Percentiles rank a stretch among this genome's conserved stretches.
These are phyloP conservation scores for Sphaerulina vaccinii DNA, from an alignment of 2,329 filamentous ascomycete species.

Conservation along the genomic window DNA sequence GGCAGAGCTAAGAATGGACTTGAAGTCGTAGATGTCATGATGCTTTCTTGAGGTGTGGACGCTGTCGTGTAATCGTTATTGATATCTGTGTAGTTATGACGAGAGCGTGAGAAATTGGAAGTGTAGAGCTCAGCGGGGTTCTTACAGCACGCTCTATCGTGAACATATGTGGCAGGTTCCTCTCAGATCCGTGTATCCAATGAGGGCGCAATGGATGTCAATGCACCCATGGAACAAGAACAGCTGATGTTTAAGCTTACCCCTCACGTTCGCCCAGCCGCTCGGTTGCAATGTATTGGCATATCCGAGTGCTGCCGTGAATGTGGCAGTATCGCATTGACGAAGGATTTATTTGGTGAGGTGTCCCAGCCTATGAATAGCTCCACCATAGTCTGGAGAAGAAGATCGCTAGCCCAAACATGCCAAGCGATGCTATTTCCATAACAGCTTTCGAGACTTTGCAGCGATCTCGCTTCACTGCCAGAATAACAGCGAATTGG, in stretches of 20 bases:
- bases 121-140: not conserved
- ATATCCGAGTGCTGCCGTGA: not conserved
- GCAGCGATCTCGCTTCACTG: no score
- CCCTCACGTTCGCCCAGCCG: not conserved
- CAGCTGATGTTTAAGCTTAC: not conserved
- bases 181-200: not conserved
- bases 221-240: not conserved
- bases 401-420: no score
- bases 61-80: not conserved
- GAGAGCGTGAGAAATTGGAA: not conserved
- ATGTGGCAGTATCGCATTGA: not conserved
- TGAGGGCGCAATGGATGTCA: not conserved
- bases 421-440: no score
- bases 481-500: no score
- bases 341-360: not conserved
- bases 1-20: conserved; percentile 8
- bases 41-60: no score
- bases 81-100: not conserved
- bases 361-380: no score
- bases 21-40: no score
- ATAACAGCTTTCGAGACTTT: no score
- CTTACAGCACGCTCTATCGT: not conserved
- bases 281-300: not conserved
- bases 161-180: not conserved
- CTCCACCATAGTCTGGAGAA: no score